Evolutionary conservation across 768 basidiomycete species (phyloP).

Genomic region (Lactarius akahatsu): DNA sequence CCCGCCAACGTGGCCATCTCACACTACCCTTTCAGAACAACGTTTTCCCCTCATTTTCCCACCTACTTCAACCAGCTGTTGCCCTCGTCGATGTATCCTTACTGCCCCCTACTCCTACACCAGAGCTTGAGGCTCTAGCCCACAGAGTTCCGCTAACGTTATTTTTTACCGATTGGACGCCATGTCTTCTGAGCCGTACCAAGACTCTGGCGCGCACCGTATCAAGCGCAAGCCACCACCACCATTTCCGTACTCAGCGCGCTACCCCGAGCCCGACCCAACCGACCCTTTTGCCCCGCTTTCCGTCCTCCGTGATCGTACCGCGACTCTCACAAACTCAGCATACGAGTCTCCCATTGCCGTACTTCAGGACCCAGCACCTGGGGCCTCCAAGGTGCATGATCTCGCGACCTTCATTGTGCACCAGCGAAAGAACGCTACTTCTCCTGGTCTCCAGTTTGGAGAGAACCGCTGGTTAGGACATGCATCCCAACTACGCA

Average conservation of each 20-base stretch:
- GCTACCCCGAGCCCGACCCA: slow-evolving; percentile 69
- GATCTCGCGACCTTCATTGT: slow-evolving; percentile 23
- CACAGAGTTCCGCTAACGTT: slow-evolving; percentile 7
- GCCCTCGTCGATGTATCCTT: background rate
- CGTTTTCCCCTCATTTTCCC: slow-evolving; percentile 21
- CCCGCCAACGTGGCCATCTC: slow-evolving; percentile 21
- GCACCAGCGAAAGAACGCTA: slow-evolving; percentile 14
- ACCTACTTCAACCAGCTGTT: slow-evolving; percentile 23
- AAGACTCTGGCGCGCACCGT: slow-evolving; percentile 16
- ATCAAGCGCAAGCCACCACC: slow-evolving; percentile 62
- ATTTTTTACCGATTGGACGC: background rate
- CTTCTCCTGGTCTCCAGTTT: background rate
- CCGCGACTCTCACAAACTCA: slow-evolving; percentile 20
- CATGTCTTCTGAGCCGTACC: slow-evolving; percentile 16
- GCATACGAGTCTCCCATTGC: slow-evolving; percentile 12
- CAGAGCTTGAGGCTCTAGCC: slow-evolving; percentile 3
- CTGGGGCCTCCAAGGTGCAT: slow-evolving; percentile 15
- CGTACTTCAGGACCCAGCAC: slow-evolving; percentile 1
- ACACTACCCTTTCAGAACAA: slow-evolving; percentile 16
- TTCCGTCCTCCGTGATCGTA: slow-evolving; percentile 58
- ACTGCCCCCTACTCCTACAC: background rate
- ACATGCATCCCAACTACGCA: slow-evolving; percentile 18
- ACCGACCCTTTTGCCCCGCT: slow-evolving; percentile 69
- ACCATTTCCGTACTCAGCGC: slow-evolving; percentile 46
- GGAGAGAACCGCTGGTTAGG: slow-evolving; percentile 21